A percentile compares a stretch with the other conserved stretches of the same genome.
Conservation (phyloP, 768 basidiomycete species). For the Floccularia luteovirens region DNA sequence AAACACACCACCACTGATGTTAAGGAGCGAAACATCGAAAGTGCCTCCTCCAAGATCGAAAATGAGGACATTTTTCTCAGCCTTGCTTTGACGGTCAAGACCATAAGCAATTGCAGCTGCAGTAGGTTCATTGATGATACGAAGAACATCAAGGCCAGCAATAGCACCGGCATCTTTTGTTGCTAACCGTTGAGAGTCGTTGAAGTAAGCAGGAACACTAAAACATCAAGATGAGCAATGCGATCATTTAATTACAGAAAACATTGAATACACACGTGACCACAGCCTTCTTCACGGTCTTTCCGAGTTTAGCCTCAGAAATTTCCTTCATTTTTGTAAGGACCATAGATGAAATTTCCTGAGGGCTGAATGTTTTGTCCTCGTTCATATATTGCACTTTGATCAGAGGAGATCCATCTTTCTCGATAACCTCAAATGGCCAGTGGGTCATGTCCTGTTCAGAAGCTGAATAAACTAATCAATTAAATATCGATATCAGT, state of each 20-base stretch:
- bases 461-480: slow-evolving; percentile 10
- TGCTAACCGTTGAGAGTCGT: slow-evolving; percentile 98
- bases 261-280: slow-evolving; percentile 66
- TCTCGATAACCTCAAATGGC: slow-evolving; percentile 96
- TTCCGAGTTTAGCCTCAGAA: slow-evolving; percentile 97
- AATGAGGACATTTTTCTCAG: slow-evolving; percentile 97
- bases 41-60: slow-evolving; percentile 99
- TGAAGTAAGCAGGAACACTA: slow-evolving; percentile 98
- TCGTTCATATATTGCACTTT: slow-evolving; percentile 93
- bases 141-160: slow-evolving; percentile 96
- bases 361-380: slow-evolving; percentile 93
- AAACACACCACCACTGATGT: slow-evolving; percentile 97
- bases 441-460: slow-evolving; percentile 88
- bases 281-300: slow-evolving; percentile 97
- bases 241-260: not conserved
- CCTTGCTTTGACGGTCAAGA: slow-evolving; percentile 90
- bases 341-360: slow-evolving; percentile 99
- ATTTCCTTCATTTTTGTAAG: slow-evolving; percentile 99
- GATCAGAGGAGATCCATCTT: slow-evolving; percentile 95
- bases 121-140: slow-evolving; percentile 99
- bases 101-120: slow-evolving; percentile 99
- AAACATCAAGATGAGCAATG: slow-evolving; percentile 3
- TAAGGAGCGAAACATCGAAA: slow-evolving; percentile 98
- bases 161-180: slow-evolving; percentile 99
- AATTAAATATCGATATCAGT: slow-evolving; percentile 8